These are phyloP conservation scores for Penstemon davidsonii DNA, from an alignment of 257 asterid genomes.

Conservation along the genomic window DNA sequence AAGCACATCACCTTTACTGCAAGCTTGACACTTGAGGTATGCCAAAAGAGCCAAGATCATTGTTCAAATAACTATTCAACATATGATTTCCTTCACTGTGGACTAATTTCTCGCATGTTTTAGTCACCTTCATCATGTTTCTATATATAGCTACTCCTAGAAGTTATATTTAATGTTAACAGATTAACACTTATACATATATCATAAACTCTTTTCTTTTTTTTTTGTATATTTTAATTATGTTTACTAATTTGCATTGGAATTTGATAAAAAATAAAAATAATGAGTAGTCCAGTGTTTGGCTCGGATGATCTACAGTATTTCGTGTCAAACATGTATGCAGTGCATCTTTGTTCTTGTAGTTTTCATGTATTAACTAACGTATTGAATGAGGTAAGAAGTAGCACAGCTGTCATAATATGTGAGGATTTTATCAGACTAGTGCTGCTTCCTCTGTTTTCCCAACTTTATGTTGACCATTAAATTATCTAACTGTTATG, in stretches of 20 bases:
- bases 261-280: background rate
- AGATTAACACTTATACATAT: background rate
- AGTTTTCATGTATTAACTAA: background rate
- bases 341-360: background rate
- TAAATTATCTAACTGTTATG: conserved; percentile 9
- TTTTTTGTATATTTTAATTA: background rate
- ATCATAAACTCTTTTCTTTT: background rate
- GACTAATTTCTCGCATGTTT: conserved; percentile 21
- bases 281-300: background rate
- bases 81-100: background rate
- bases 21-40: background rate
- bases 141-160: conserved; percentile 12
- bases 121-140: conserved; percentile 10
- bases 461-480: background rate
- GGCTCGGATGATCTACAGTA: conserved; percentile 4
- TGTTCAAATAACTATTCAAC: conserved; percentile 9
- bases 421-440: conserved; percentile 14
- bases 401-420: background rate
- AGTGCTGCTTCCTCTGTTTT: conserved; percentile 7
- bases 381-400: background rate
- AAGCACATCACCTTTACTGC: conserved; percentile 12
- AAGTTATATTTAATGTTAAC: conserved; percentile 10
- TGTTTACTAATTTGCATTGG: background rate
- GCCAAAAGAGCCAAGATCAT: conserved; percentile 9
- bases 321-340: background rate